Conservation (phyloP, 225 moss, liverwort and hornwort genomes). For the Polytrichum formosum region DNA sequence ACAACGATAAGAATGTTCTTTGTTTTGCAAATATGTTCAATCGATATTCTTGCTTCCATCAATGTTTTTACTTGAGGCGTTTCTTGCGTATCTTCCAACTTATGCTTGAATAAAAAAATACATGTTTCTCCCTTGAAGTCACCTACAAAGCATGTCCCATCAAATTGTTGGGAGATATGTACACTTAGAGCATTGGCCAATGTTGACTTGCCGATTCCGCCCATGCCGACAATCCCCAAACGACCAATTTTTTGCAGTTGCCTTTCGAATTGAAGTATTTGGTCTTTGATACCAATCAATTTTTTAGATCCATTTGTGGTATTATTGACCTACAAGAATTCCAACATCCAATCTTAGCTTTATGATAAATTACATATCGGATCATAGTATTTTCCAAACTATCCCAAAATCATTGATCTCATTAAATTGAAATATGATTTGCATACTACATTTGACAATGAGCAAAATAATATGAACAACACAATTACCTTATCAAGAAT, state of each 20-base stretch:
- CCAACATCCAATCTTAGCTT: background rate
- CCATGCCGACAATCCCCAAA: constrained; percentile 7
- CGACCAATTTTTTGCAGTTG: background rate
- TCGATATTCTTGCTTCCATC: background rate
- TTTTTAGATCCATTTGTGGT: background rate
- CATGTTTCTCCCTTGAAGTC: background rate
- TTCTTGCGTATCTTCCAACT: background rate
- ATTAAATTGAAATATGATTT: background rate
- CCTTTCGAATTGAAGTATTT: background rate
- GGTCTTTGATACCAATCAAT: background rate
- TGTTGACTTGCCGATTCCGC: constrained; percentile 8
- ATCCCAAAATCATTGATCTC: background rate
- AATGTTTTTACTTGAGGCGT: background rate
- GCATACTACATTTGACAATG: background rate
- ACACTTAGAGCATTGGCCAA: constrained; percentile 6
- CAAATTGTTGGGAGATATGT: constrained; percentile 1
- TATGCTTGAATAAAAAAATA: background rate
- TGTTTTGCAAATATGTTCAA: background rate
- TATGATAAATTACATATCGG: background rate
- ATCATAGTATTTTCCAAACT: background rate
- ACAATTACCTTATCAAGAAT: background rate
- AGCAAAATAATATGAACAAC: background rate
- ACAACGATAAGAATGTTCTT: constrained; percentile 4
- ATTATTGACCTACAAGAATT: background rate
- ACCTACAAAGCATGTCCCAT: constrained; percentile 1